Base-by-base conservation (phyloP, 441 rosid species). In the Arabidopsis hybrid region DNA sequence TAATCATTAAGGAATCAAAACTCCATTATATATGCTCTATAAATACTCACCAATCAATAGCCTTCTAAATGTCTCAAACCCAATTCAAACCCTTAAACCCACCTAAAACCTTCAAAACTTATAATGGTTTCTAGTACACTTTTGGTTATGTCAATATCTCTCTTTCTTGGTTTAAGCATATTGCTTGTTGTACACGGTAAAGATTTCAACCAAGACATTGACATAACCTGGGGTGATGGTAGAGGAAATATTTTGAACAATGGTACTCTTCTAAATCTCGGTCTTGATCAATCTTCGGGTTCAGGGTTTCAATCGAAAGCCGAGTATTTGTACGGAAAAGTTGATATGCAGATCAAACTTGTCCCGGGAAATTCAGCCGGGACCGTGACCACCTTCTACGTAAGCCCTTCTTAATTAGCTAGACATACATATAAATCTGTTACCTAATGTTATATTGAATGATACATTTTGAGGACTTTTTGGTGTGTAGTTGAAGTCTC, bases 301-400 rank as follows among this genome's bases (percentile, higher is more conserved):
- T 89, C 89, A 4, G 94, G 86, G 4, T 84, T 87, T 68, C 87
- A 81, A 71, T 89, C 93, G 71, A 82, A 79, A 71, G 61, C 77
- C 18, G 80, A 80, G 61, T 88, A 70, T 68, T 42, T 89, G 53
- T 87, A 82, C 5, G 86, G 90, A 7, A 81, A 87, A 71, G 68
- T 89, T 8, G 82, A 78, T 11, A 81, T 85, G 87, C 90, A 84
- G 60, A 73, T 89, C 71, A 89, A 89, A 78, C 88, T 89, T 71
- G 88, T 89, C 31, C 79, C 84, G 2, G 88, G 86, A 13, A 83
- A 87, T 72, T 88, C 93, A 0, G 91, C 91, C 1, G 93, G 91
- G 72, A 85, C 89, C 1, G 91, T 84, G 56, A 89, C 91, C 36
- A 82, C 91, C 9, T 89, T 77, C 69, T 87, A 85, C 43, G 91